Evolutionary conservation across 129 eudicot species (phyloP).

Genomic region (Arctium lappa): DNA sequence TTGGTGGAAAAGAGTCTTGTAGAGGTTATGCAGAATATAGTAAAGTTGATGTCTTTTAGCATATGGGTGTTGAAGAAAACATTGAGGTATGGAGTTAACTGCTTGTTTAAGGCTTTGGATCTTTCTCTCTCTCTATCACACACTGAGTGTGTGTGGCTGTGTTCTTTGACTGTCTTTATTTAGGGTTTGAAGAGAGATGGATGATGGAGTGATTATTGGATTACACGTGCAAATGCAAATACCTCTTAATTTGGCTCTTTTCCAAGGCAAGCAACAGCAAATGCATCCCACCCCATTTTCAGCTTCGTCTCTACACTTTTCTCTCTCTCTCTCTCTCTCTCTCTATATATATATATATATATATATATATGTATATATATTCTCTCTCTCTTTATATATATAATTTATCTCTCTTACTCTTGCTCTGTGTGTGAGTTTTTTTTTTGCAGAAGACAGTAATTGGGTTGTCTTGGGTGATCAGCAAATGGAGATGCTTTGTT

Average conservation of each 20-base stretch:
- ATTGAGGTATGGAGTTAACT: slow-evolving; percentile 34
- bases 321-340: slow-evolving; percentile 25
- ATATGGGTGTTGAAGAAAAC: slow-evolving; percentile 18
- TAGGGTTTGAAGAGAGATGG: slow-evolving; percentile 29
- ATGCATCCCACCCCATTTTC: slow-evolving; percentile 23
- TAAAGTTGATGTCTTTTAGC: slow-evolving; percentile 20
- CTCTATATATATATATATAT: background rate
- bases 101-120: slow-evolving; percentile 19
- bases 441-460: slow-evolving; percentile 20
- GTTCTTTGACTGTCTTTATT: slow-evolving; percentile 31
- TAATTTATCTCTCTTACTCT: background rate
- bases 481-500: slow-evolving; percentile 27
- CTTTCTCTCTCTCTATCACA: background rate
- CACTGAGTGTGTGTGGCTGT: slow-evolving; percentile 6
- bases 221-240: slow-evolving; percentile 52
- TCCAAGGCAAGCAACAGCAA: slow-evolving; percentile 45
- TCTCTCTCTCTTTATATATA: background rate
- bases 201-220: slow-evolving; percentile 26
- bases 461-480: slow-evolving; percentile 30
- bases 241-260: slow-evolving; percentile 49
- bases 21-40: slow-evolving; percentile 11
- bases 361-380: background rate
- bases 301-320: slow-evolving; percentile 19
- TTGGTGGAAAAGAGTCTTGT: slow-evolving; percentile 9
- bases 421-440: background rate